Evolutionary conservation across 164 flowering plant genomes (phyloP), one percentile per base, ranked within the genome.

Genomic region (Magnolia kwangsiensis): DNA sequence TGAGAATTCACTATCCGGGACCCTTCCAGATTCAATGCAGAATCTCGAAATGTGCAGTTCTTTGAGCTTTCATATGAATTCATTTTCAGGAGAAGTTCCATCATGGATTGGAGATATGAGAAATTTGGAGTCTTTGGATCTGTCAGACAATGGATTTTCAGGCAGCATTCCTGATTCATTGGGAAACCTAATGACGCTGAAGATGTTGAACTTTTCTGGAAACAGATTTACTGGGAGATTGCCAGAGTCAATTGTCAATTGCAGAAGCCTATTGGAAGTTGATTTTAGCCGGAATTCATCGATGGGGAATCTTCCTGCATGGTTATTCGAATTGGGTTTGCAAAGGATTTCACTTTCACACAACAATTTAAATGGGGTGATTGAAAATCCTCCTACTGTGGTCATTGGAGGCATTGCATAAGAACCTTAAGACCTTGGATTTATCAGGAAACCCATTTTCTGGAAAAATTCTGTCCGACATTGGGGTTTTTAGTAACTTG

Each of bases 91-190:
- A 18, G 88, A 83, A 65, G 63, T 94, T 76, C 98, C 96, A 0
- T 76, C 80, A 11, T 91, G 97, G 96, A 85, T 96, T 81, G 95
- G 97, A 76, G 89, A 86, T 55, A 78, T 96, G 90, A 82, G 76
- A 71, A 83, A 85, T 76, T 90, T 96, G 14, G 86, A 90, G 76
- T 85, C 68, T 67, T 78, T 96, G 82, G 99, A 96, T 88, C 84
- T 96, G 77, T 96, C 98, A 0, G 67, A 61, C 24, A 96, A 96
- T 78, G 81, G 75, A 21, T 89, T 94, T 78, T 85, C 92, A 7
- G 97, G 98, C 67, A 71, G 72, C 77, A 74, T 93, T 66, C 97
- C 99, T 0, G 82, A 63, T 68, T 81, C 91, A 1, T 24, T 90
- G 27, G 97, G 96, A 21, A 82, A 88, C 51, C 85, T 93, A 55